Conservation (phyloP, 2,329 filamentous ascomycete genomes). For the Aspergillus sp. region DNA sequence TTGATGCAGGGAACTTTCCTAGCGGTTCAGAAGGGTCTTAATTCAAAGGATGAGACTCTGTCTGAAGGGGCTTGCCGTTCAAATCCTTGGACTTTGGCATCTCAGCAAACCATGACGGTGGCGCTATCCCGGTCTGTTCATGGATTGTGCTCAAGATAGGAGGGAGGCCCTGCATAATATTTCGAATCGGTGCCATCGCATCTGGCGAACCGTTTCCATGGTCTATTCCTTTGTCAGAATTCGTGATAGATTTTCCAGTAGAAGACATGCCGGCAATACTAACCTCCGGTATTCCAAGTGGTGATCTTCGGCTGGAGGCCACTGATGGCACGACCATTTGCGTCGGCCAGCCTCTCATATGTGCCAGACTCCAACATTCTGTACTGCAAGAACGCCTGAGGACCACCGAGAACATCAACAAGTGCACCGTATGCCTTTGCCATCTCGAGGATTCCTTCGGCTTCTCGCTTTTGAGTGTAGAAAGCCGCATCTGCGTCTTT, state of each 20-base stretch:
- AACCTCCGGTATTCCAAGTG: conserved; percentile 76
- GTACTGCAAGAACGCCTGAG: conserved; percentile 76
- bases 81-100: conserved; percentile 43
- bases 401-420: conserved; percentile 72
- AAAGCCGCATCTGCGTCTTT: conserved; percentile 43
- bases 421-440: conserved; percentile 77
- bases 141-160: conserved; percentile 83
- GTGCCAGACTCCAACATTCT: conserved; percentile 85
- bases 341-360: conserved; percentile 74
- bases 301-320: conserved; percentile 87
- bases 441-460: conserved; percentile 75
- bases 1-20: neutral
- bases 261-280: conserved; percentile 1
- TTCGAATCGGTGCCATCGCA: conserved; percentile 66
- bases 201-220: conserved; percentile 53
- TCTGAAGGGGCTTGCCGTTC: neutral
- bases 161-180: conserved; percentile 81
- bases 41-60: too few relatives aligned
- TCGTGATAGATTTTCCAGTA: too few relatives aligned
- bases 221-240: conserved; percentile 27
- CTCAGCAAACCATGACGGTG: conserved; percentile 71
- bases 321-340: conserved; percentile 73
- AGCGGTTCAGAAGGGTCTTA: neutral
- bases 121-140: conserved; percentile 80
- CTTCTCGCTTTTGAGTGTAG: conserved; percentile 67